Evolutionary conservation across 106 monocot species (phyloP).

Genomic region (Dioscorea dumetorum): DNA sequence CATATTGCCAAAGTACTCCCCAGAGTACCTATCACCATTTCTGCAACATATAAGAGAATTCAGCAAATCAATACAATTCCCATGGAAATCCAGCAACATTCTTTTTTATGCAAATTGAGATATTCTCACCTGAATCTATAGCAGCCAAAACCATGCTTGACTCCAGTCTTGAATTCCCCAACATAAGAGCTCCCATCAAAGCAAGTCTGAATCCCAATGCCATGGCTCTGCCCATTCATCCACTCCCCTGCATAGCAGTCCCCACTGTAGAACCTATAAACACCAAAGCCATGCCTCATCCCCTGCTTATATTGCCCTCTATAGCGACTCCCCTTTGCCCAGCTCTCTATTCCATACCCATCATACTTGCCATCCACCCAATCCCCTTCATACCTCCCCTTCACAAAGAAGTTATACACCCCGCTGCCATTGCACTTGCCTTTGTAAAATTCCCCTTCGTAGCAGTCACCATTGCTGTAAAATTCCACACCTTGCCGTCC

Average conservation of each 20-base stretch:
- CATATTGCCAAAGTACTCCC: slow-evolving; percentile 90
- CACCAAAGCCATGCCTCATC: slow-evolving; percentile 1
- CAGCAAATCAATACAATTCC: too few relatives aligned
- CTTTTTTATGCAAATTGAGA: too few relatives aligned
- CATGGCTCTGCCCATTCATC: slow-evolving; percentile 25
- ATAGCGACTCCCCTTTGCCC: not conserved
- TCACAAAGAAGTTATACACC: not conserved
- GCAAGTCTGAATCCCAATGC: slow-evolving; percentile 19
- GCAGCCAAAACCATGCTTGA: not conserved
- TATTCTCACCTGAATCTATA: not conserved
- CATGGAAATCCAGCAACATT: too few relatives aligned
- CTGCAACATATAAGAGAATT: slow-evolving; percentile 15
- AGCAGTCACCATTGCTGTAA: not conserved
- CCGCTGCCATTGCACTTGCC: not conserved
- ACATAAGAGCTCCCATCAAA: slow-evolving; percentile 25
- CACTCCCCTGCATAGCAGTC: slow-evolving; percentile 25
- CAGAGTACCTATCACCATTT: slow-evolving; percentile 81
- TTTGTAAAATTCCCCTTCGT: not conserved
- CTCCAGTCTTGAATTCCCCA: slow-evolving; percentile 12
- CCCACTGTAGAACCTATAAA: not conserved
- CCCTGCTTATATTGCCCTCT: not conserved
- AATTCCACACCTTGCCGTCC: not conserved
- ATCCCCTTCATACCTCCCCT: not conserved
- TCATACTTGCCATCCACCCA: not conserved
- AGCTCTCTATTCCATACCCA: not conserved